Conservation (phyloP, 2,329 filamentous ascomycete genomes). For the Tolypocladium endophyticum region DNA sequence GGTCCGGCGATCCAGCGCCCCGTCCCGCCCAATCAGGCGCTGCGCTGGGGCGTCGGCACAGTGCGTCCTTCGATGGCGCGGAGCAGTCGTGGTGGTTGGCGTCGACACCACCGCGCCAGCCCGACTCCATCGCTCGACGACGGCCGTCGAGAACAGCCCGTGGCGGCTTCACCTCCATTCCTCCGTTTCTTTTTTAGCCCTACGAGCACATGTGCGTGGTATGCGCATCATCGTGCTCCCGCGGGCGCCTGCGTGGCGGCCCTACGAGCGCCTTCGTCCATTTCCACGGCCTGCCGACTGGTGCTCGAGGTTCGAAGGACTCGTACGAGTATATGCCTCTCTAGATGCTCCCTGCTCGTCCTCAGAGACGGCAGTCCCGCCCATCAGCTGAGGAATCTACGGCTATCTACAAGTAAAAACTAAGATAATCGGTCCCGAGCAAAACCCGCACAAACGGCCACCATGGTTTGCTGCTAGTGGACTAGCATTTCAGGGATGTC, state of each 20-base stretch:
- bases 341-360: too few relatives aligned
- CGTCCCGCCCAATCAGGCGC: constrained; percentile 3
- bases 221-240: background rate
- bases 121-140: background rate
- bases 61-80: background rate
- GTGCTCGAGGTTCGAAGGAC: too few relatives aligned
- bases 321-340: too few relatives aligned
- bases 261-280: background rate
- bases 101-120: background rate
- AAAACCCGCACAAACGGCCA: background rate
- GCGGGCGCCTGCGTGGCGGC: background rate
- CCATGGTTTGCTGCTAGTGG: background rate
- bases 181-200: background rate
- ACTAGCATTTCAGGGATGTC: background rate
- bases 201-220: background rate
- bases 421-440: background rate
- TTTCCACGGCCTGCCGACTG: background rate
- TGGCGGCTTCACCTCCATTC: background rate
- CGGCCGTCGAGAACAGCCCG: background rate
- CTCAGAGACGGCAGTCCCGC: background rate
- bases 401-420: background rate
- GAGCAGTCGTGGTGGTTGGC: background rate
- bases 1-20: constrained; percentile 13
- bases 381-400: background rate
- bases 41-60: background rate